Base-by-base conservation (phyloP, 2,329 filamentous ascomycete genomes). In the Alternaria metachromatica region DNA sequence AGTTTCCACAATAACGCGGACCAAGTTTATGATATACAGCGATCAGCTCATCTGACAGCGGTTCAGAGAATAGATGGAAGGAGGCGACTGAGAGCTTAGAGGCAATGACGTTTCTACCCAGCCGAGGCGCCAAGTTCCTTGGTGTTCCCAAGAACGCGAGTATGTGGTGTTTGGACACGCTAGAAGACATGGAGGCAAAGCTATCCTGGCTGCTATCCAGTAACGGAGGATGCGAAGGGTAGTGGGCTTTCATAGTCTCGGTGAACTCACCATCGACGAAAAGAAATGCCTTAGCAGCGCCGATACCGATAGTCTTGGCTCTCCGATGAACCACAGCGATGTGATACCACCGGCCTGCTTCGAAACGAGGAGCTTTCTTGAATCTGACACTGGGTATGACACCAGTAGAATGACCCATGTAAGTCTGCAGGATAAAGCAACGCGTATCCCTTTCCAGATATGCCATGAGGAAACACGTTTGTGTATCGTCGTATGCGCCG, bases 341-440 rank as follows among this genome's bases (percentile, higher is more conserved):
- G 79, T 99, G 96, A 79, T 99, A 99, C 96, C 96, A 99, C 71
- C 84, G 86, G 58, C 89, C 87, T 66, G 92, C 86, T 71, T 89
- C 84, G 75, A 99, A 98, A 1, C 86, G 84, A 11, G 90, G 88
- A 3, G 91, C 91, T 78, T 96, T 97, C 78, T 96, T 97, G 85
- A 99, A 99, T 60, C 96, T 89, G 50, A 99, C 92, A 79, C 95
- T 98, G 3, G 96, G 95, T 62, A 92, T 89, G 12, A 78, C 66
- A n/a, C 76, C 76, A 26, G 76, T 64, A 56, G 89, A 86, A 9
- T 94, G 94, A 56, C 89, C 92, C 64, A 98, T 92, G 18, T 96
- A 97, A 8, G 96, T 98, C 81, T 99, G 96, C 6, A 99, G 84
- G 70, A 99, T 99, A 70, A 99, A 92, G 80, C 97, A 96, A 64